phyloP scores from a whole-genome alignment of 1,284 basidiomycete genomes.

The Cutaneotrichosporon mucoides region DNA sequence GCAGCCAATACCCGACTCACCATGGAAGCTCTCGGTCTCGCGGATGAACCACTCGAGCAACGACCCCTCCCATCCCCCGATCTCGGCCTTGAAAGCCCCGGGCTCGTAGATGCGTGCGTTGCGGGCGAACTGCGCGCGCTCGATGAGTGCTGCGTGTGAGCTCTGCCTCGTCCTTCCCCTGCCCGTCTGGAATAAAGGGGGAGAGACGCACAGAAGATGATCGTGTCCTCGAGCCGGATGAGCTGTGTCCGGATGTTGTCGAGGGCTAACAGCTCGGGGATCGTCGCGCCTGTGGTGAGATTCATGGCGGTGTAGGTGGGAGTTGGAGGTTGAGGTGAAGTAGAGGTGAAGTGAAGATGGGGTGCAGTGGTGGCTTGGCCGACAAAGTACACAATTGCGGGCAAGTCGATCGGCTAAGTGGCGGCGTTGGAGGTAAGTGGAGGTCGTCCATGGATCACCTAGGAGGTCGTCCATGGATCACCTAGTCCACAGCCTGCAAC shows the following conservation, averaged over 20 bases:
- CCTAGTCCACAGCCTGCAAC: too few species aligned
- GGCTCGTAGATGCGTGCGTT: constrained; percentile 83
- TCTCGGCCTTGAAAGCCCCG: constrained; percentile 67
- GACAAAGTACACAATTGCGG: too few species aligned
- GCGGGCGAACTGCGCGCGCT: constrained; percentile 92
- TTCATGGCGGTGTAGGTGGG: constrained; percentile 35
- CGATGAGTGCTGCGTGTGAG: constrained; percentile 64
- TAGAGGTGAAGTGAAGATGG: background rate
- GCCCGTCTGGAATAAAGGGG: too few species aligned
- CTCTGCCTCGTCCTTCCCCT: too few species aligned
- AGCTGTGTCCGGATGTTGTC: constrained; percentile 83
- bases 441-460: background rate
- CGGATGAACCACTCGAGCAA: constrained; percentile 98
- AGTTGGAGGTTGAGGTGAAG: background rate
- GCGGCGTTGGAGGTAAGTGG: background rate
- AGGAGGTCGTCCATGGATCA: too few species aligned
- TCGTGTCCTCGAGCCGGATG: constrained; percentile 94
- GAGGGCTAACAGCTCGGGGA: constrained; percentile 72
- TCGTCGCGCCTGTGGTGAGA: constrained; percentile 55
- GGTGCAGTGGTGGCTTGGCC: too few species aligned
- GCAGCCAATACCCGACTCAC: constrained; percentile 53
- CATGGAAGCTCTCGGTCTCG: constrained; percentile 91
- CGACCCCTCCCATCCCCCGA: constrained; percentile 66
- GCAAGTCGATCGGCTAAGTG: too few species aligned
- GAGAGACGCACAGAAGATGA: constrained; percentile 68